Evolutionary conservation across 148 eudicot species (phyloP).

Genomic region (Vaccinium darrowii): DNA sequence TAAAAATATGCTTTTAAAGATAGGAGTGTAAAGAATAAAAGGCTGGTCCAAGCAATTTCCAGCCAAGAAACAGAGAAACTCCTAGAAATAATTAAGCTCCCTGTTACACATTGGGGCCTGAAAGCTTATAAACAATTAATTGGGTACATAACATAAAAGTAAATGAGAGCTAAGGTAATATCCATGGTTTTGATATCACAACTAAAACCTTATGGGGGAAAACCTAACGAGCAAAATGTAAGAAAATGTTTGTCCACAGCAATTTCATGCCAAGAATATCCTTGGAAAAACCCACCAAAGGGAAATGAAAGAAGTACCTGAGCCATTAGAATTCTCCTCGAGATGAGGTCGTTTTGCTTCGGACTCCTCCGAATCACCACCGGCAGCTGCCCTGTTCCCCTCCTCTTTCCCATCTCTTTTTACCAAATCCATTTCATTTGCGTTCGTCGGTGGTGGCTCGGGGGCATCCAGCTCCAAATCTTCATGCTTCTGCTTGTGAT

Average conservation of each 20-base stretch:
- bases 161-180: neutral
- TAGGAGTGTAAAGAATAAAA: neutral
- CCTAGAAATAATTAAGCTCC: neutral
- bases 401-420: conserved; percentile 1
- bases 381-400: conserved; percentile 22
- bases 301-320: conserved; percentile 32
- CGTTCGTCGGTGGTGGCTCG: conserved; percentile 10
- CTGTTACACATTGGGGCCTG: neutral
- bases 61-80: neutral
- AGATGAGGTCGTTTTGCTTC: conserved; percentile 69
- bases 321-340: conserved; percentile 38
- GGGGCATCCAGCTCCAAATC: conserved; percentile 44
- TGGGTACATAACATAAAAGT: neutral
- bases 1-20: neutral
- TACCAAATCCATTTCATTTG: conserved; percentile 16
- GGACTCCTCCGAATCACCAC: conserved; percentile 13
- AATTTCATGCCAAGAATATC: too few relatives aligned
- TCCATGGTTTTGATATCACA: neutral
- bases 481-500: conserved; percentile 62
- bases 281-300: neutral
- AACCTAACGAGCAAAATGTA: neutral
- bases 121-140: neutral
- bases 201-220: neutral
- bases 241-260: too few relatives aligned
- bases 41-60: neutral